Evolutionary conservation across 1,284 basidiomycete species (phyloP), one percentile per base, ranked within the genome.

Genomic region (Leccinum fallax): DNA sequence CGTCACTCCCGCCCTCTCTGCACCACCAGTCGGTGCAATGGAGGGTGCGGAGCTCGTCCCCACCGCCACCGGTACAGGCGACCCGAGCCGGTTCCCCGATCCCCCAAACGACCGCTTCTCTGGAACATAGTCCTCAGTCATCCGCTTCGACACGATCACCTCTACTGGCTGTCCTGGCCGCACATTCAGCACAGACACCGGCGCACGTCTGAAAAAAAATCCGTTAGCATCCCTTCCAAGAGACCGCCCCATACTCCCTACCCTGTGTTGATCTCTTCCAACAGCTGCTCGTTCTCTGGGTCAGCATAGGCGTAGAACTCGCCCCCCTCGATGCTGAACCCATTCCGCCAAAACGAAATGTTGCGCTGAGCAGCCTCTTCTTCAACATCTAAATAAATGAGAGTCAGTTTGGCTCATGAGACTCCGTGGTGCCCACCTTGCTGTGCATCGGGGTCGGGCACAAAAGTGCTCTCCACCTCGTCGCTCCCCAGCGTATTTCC

Each of bases 281-380:
- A 81, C 16, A 94, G 81, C 62, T 86, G 83, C 51, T 87, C 82
- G 70, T 95, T 89, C 5, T 79, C 82, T 0, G 95, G 93, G 66
- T 95, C 88, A 61, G 94, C 92, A 73, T 97, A 98, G 46, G 85
- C 80, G 83, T 92, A 85, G 61, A 98, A 80, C 43, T 90, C 88
- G 2, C 95, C 95, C 67, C 96, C 94, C 69, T 97, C 95, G 60
- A 99, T 87, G 53, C 89, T 91, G 78, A 98, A 98, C 0, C 97
- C 97, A 66, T 98, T 87, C 38, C 89, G 83, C 97, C 97, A 99
- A 77, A 99, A 95, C 0, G 92, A 97, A 40, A 98, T 80, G 60
- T 88, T 84, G 11, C 97, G 88, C 53, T 90, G 85, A 0, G 84
- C 91, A 0, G 85, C 81, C 61, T 85, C 83, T 51, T 83, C 82